Evolutionary conservation across 2,329 filamentous ascomycete species (phyloP).

Genomic region (Clarireedia paspali): DNA sequence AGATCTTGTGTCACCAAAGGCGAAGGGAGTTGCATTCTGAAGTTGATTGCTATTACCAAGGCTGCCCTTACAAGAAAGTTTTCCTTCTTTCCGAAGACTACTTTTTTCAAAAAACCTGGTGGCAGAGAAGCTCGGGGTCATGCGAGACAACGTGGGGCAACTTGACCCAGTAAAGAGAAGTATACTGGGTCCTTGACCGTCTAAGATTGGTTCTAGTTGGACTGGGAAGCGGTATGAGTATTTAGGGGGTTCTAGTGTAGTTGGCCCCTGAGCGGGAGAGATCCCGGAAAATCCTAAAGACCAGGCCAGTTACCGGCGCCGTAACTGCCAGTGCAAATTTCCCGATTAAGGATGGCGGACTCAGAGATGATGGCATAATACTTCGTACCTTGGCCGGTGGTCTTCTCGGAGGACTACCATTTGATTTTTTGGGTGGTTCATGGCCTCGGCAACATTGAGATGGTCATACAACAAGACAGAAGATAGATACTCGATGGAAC

Average conservation of each 20-base stretch:
- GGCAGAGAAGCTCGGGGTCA: not conserved
- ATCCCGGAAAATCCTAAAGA: conserved; percentile 8
- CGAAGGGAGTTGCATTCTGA: not conserved
- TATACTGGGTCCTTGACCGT: not conserved
- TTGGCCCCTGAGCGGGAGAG: conserved; percentile 10
- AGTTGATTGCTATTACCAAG: too few species aligned
- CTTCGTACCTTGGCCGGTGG: conserved; percentile 2
- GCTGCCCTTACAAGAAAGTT: not conserved
- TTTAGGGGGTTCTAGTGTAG: not conserved
- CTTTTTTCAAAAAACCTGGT: not conserved
- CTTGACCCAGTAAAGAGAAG: not conserved
- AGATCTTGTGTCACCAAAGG: not conserved
- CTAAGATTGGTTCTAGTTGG: not conserved
- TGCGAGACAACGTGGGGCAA: conserved; percentile 5
- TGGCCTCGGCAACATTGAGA: not conserved
- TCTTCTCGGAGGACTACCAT: not conserved
- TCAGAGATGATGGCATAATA: not conserved
- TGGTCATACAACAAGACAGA: not conserved
- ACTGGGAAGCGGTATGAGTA: conserved; percentile 1
- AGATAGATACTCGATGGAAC: not conserved
- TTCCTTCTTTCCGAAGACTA: not conserved
- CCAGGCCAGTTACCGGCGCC: not conserved
- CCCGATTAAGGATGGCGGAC: not conserved
- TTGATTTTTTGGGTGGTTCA: not conserved
- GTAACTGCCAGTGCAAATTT: not conserved